A percentile compares a stretch with the other conserved stretches of the same genome.
These are phyloP conservation scores for Sugiyamaella chiloensis DNA, from an alignment of 805 yeast species.

Conservation along the genomic window DNA sequence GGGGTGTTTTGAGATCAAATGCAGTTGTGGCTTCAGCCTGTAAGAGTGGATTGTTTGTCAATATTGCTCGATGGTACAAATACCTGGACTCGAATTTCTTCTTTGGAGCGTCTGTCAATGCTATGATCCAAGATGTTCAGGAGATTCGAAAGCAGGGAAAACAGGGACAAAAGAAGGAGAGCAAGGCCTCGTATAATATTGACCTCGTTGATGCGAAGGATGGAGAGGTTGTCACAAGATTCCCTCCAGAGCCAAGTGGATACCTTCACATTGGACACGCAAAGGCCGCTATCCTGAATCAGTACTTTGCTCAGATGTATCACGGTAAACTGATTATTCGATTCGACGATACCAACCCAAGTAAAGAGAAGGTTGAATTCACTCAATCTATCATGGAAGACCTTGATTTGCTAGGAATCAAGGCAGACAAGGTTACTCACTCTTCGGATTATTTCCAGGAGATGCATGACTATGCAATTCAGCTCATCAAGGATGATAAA, in stretches of 20 bases:
- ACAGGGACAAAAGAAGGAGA: slow-evolving; percentile 73
- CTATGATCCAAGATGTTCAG: slow-evolving; percentile 61
- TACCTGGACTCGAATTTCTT: slow-evolving; percentile 59
- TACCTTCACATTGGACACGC: slow-evolving; percentile 99
- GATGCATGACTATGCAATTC: slow-evolving; percentile 83
- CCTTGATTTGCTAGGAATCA: slow-evolving; percentile 82
- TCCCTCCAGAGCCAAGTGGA: slow-evolving; percentile 99
- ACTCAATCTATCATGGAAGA: slow-evolving; percentile 94
- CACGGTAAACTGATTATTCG: slow-evolving; percentile 95
- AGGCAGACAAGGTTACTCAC: slow-evolving; percentile 83
- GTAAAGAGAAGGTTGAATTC: slow-evolving; percentile 92
- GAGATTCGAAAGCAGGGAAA: slow-evolving; percentile 72
- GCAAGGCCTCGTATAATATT: slow-evolving; percentile 93
- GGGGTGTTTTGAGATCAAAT: slow-evolving; percentile 94
- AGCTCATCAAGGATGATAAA: slow-evolving; percentile 89
- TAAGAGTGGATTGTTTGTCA: slow-evolving; percentile 78
- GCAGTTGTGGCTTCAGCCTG: slow-evolving; percentile 88
- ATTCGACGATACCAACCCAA: slow-evolving; percentile 97
- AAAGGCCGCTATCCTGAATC: slow-evolving; percentile 94
- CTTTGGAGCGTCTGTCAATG: slow-evolving; percentile 68
- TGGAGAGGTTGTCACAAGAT: slow-evolving; percentile 96
- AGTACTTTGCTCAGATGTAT: slow-evolving; percentile 92
- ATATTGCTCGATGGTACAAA: slow-evolving; percentile 91
- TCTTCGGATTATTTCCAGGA: slow-evolving; percentile 91
- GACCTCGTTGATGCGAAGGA: slow-evolving; percentile 86